Evolutionary conservation across 805 yeast species (phyloP).

Genomic region (Suhomyces vadensis): DNA sequence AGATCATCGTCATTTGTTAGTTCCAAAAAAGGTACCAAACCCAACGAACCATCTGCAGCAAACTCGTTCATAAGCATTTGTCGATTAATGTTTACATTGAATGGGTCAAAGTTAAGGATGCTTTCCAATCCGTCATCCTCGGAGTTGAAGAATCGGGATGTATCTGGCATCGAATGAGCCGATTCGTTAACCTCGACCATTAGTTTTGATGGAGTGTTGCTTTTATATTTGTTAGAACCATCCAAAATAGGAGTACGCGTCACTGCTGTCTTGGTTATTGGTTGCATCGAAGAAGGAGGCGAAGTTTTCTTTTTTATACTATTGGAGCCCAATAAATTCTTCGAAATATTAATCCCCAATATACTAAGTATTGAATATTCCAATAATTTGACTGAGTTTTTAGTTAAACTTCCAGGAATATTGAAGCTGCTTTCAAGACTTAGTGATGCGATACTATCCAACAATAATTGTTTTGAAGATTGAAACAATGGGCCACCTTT

Average conservation of each 20-base stretch:
- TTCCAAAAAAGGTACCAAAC: conserved; percentile 68
- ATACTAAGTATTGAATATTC: conserved; percentile 63
- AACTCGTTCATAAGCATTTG: conserved; percentile 48
- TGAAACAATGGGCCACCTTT: conserved; percentile 80
- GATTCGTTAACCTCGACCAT: neutral
- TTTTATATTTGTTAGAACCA: conserved; percentile 6
- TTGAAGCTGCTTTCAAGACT: conserved; percentile 52
- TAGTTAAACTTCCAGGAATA: conserved; percentile 62
- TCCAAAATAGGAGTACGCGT: conserved; percentile 17
- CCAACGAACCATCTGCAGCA: conserved; percentile 82
- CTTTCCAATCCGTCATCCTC: conserved; percentile 19
- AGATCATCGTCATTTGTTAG: conserved; percentile 16
- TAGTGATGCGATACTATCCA: conserved; percentile 50
- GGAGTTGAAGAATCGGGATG: neutral
- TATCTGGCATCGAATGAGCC: neutral
- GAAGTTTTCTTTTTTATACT: conserved; percentile 17
- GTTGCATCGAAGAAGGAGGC: conserved; percentile 11
- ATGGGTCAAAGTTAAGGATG: conserved; percentile 41
- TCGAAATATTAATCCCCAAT: conserved; percentile 50
- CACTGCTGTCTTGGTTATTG: conserved; percentile 27
- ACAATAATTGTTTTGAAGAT: conserved; percentile 60
- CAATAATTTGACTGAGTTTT: conserved; percentile 53
- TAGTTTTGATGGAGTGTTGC: conserved; percentile 1
- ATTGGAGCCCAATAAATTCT: conserved; percentile 8
- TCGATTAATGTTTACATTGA: conserved; percentile 32